phyloP scores from a whole-genome alignment of 2,329 filamentous ascomycete species.

The Sporothrix luriei region DNA sequence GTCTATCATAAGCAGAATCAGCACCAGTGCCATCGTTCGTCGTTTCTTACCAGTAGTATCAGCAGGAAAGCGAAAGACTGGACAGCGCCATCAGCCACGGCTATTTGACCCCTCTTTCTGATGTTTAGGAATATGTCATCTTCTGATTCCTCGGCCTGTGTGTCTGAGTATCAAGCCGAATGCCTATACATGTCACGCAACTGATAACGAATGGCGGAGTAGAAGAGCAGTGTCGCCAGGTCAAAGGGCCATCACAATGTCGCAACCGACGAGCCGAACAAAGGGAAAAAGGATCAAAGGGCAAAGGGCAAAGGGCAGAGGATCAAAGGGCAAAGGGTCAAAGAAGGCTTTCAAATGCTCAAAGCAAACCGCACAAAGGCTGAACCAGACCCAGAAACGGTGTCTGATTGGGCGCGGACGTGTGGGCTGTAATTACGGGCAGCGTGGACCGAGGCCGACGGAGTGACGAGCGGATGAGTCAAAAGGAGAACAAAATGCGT shows the following conservation, averaged over 20 bases:
- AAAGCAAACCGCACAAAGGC: neutral
- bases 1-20: conserved; percentile 20
- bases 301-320: neutral
- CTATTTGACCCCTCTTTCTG: conserved; percentile 4
- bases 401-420: conserved; percentile 6
- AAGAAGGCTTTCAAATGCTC: neutral
- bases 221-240: neutral
- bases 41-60: conserved; percentile 2
- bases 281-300: neutral
- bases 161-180: no score
- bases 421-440: conserved; percentile 21
- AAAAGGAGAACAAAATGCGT: neutral
- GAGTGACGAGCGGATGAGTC: conserved; percentile 13
- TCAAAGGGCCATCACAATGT: neutral
- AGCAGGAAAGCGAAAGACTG: neutral
- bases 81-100: neutral
- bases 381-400: neutral
- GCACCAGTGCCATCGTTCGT: neutral
- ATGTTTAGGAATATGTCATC: neutral
- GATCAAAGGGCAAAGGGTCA: neutral
- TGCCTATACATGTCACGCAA: no score
- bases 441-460: conserved; percentile 4
- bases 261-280: neutral
- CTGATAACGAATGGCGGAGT: neutral
- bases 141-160: neutral